A percentile compares a stretch with the other conserved stretches of the same genome.
phyloP scores from a whole-genome alignment of 768 basidiomycete species.

The Lactarius akahatsu region DNA sequence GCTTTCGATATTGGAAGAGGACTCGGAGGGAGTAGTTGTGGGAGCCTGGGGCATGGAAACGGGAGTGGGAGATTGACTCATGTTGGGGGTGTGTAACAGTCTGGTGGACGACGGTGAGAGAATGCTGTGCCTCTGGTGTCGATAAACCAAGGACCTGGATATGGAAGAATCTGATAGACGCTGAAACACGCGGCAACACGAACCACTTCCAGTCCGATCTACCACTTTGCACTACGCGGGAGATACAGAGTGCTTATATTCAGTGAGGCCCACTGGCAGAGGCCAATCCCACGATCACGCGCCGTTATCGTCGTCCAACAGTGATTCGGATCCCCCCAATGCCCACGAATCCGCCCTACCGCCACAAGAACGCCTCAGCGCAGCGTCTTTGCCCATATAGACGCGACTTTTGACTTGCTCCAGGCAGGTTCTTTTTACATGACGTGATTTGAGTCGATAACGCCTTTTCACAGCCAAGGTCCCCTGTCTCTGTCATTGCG shows the following conservation, averaged over 20 bases:
- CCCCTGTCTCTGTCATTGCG: neutral
- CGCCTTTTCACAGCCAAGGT: conserved; percentile 3
- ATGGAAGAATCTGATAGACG: too few relatives aligned
- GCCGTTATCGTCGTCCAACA: neutral
- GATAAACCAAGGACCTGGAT: too few relatives aligned
- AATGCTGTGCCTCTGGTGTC: too few relatives aligned
- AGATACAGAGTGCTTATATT: too few relatives aligned
- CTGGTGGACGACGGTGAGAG: too few relatives aligned
- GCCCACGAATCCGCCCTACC: neutral
- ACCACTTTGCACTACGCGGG: too few relatives aligned
- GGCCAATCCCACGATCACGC: neutral
- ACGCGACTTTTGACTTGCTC: neutral
- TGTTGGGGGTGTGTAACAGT: neutral
- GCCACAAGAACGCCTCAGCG: conserved; percentile 11
- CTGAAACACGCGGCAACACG: too few relatives aligned
- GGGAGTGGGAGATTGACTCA: neutral
- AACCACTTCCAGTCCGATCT: too few relatives aligned
- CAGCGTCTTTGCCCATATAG: too few relatives aligned
- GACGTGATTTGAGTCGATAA: neutral
- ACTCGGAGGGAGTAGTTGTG: neutral
- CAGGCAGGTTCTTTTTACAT: neutral
- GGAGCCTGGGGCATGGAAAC: neutral
- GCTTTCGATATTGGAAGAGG: neutral
- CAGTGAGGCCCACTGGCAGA: too few relatives aligned
- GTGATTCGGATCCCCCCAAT: too few relatives aligned